Conservation (phyloP, 2,329 filamentous ascomycete species). For the Aureobasidium sp. region DNA sequence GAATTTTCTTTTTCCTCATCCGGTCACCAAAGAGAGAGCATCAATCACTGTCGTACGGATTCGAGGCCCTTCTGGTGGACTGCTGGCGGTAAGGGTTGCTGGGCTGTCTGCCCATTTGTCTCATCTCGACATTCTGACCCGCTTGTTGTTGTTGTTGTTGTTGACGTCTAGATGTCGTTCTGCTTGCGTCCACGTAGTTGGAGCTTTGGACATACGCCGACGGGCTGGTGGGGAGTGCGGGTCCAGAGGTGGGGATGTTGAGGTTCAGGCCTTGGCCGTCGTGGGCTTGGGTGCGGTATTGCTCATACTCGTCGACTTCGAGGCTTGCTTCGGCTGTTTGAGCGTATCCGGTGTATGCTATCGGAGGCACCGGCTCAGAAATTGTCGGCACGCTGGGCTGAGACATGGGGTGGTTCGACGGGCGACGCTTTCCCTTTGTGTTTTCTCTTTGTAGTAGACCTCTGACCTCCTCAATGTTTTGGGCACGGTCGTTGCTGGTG, state of each 20-base stretch:
- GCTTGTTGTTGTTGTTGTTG: no score
- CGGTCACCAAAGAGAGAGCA: not conserved
- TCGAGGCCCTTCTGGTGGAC: not conserved
- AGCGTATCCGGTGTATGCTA: constrained; percentile 4
- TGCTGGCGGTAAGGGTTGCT: constrained; percentile 20
- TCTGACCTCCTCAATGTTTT: constrained; percentile 32
- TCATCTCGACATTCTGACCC: constrained; percentile 19
- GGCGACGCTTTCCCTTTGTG: constrained; percentile 35
- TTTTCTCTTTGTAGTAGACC: constrained; percentile 36
- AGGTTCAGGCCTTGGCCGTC: not conserved
- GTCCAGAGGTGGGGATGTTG: constrained; percentile 3
- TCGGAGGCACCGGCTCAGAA: constrained; percentile 3
- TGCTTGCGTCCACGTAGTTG: not conserved
- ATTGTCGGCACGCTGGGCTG: constrained; percentile 13
- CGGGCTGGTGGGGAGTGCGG: constrained; percentile 10
- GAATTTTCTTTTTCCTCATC: not conserved
- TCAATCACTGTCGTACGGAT: constrained; percentile 8
- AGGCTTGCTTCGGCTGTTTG: constrained; percentile 8
- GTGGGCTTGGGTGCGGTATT: constrained; percentile 5
- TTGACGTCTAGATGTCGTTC: not conserved
- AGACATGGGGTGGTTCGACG: constrained; percentile 15
- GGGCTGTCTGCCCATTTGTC: constrained; percentile 17
- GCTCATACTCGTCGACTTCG: constrained; percentile 9
- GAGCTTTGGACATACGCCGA: constrained; percentile 7
- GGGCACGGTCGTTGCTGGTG: constrained; percentile 31